Evolutionary conservation across 176 grass and related monocot genomes (phyloP), one percentile per base, ranked within the genome.

Genomic region (Cenchrus americanus): DNA sequence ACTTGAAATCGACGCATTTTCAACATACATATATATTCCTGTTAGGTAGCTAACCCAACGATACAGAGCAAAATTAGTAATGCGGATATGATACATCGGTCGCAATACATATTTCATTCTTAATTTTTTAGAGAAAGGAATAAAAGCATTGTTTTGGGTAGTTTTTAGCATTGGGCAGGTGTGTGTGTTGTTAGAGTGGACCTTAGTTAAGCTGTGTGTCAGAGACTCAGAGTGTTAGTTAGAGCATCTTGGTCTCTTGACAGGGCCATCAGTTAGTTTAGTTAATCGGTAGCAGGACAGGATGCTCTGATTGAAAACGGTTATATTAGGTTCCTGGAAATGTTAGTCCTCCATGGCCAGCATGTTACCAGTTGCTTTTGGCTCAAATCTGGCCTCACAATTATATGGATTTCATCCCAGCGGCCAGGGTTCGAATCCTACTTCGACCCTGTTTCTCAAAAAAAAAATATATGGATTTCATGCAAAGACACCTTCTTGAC

Each of bases 211-310:
- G 81, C 24, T 64, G 0, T 18, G 60, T 62, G 63, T 52, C 17
- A 71, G 65, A 8, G 34, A 37, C 34, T 37, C 34, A 37, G 34
- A 37, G 65, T 9, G 22, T 81, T 41, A 60, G 71, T 76, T 85
- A 10, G 22, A 21, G 71, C 62, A 71, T 85, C 77, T 71, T 69
- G 68, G 62, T 89, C 44, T 5, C 64, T 54, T 71, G 18, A 55
- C 27, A 37, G 1, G 46, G 63, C 70, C 3, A 81, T 89, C 62
- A 26, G 77, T 71, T 85, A 57, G 64, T 81, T 85, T 85, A 81
- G 77, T 68, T 69, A 26, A 47, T 71, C 24, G 69, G 49, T 73
- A 55, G 18, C 24, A 18, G 27, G 23, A 6, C 58, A 57, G 37
- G 37, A 74, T 12, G 19, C 48, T 73, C 57, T 73, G 18, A 66